Conservation (phyloP, 139 green algal genomes). For the Nannochloris sp. region DNA sequence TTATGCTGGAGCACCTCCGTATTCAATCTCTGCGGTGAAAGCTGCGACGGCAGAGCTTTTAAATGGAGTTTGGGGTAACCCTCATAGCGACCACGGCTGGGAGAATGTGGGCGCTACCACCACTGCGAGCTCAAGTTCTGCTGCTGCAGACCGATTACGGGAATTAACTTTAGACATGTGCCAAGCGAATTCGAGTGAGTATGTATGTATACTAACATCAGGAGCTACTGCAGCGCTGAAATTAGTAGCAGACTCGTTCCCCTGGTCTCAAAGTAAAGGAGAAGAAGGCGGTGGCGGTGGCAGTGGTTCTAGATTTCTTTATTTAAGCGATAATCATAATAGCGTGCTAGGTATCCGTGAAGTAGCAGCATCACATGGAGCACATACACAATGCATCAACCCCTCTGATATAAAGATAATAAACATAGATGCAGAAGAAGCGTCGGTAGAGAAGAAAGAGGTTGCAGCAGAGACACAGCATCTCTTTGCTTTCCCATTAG, state of each 20-base stretch:
- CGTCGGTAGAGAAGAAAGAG: constrained; percentile 4
- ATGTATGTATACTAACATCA: constrained; percentile 39
- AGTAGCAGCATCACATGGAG: constrained; percentile 33
- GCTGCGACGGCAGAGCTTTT: background rate
- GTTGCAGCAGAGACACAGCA: constrained; percentile 12
- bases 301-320: constrained; percentile 28
- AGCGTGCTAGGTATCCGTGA: constrained; percentile 78
- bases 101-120: too few relatives aligned
- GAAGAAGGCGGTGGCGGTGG: too few relatives aligned
- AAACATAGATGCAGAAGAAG: background rate
- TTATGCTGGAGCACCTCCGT: constrained; percentile 57
- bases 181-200: constrained; percentile 22
- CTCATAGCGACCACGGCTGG: constrained; percentile 24
- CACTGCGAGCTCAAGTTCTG: background rate
- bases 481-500: constrained; percentile 70
- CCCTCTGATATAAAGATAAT: background rate
- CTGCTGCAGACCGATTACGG: constrained; percentile 10
- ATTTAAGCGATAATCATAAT: constrained; percentile 70
- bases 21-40: constrained; percentile 42
- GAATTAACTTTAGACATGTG: constrained; percentile 33
- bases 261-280: constrained; percentile 57
- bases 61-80: constrained; percentile 13
- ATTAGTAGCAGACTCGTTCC: constrained; percentile 74
- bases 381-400: background rate
- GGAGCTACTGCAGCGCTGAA: constrained; percentile 50